Percentiles rank a stretch among this genome's conserved stretches.
Evolutionary conservation across 768 basidiomycete species (phyloP).

Genomic region (Neoboletus subvelutipes): DNA sequence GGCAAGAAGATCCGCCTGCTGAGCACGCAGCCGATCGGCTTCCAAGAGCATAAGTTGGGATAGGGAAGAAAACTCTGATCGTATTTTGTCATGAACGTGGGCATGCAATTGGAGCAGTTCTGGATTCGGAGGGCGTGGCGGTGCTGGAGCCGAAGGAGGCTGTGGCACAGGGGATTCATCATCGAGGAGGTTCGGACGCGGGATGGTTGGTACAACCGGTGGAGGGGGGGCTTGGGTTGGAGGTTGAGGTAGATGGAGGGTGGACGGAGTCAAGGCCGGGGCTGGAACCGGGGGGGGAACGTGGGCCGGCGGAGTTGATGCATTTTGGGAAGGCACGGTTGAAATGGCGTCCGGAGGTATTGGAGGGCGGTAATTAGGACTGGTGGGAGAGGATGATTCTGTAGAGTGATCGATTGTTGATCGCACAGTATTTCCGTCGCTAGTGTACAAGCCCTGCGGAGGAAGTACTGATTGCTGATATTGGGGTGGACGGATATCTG

Average conservation of each 20-base stretch:
- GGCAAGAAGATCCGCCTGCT: slow-evolving; percentile 80
- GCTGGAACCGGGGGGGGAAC: slow-evolving; percentile 16
- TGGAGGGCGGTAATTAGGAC: slow-evolving; percentile 30
- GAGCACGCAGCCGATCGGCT: slow-evolving; percentile 72
- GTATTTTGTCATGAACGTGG: slow-evolving; percentile 72
- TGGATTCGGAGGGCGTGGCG: slow-evolving; percentile 86
- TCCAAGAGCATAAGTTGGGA: slow-evolving; percentile 62
- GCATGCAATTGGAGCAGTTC: slow-evolving; percentile 81
- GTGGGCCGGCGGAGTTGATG: slow-evolving; percentile 30
- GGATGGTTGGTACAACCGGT: slow-evolving; percentile 7
- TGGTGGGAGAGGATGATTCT: slow-evolving; percentile 21
- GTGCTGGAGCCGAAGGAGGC: slow-evolving; percentile 40
- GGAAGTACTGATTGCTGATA: slow-evolving; percentile 24
- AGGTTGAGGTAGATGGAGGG: slow-evolving; percentile 20
- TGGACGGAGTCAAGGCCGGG: slow-evolving; percentile 26
- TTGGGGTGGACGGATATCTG: slow-evolving; percentile 27
- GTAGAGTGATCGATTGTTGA: slow-evolving; percentile 20
- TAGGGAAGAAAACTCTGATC: slow-evolving; percentile 69
- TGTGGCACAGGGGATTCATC: slow-evolving; percentile 44
- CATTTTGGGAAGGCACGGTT: slow-evolving; percentile 24
- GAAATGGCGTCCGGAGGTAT: slow-evolving; percentile 30
- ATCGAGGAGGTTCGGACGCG: slow-evolving; percentile 63
- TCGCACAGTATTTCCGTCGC: slow-evolving; percentile 21
- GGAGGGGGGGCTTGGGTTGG: slow-evolving; percentile 23
- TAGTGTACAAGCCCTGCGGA: slow-evolving; percentile 15